Evolutionary conservation across 2,329 filamentous ascomycete genomes (phyloP), one percentile per base, ranked within the genome.

Genomic region (Magnaporthiopsis incrustans): DNA sequence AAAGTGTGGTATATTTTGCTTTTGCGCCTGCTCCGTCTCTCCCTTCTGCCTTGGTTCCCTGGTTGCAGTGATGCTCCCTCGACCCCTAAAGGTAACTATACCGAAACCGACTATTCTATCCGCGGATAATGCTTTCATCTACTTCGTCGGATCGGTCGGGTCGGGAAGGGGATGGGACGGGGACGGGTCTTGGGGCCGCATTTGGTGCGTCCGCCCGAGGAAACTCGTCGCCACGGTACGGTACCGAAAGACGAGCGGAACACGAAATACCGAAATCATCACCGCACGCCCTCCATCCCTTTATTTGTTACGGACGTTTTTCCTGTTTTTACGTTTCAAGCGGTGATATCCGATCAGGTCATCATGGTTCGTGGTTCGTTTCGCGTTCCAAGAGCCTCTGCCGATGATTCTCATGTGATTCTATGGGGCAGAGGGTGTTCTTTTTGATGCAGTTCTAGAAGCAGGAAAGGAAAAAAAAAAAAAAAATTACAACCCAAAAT

Each of bases 401-500:
- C 22, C 22, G 44, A 53, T 53, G 27, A 30, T 30, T 53, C 44
- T 53, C 22, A n/a, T 53, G 44, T 22, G 44, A n/a, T 22, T 53
- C 14, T n/a, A 18, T 6, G 18, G 7, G 3, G 44, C 27, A 30
- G 27, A 30, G 27, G 27, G 27, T 3, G 27, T 5, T 5, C 27
- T 30, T 30, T 30, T 30, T 30, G 27, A 3, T 30, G 27, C 27
- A 3, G 27, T 30, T 30, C 4, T 33, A 33, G 10, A 33, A 33
- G 32, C 7, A 33, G 35, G 11, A 15, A 38, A 15, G 12, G 56
- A 61, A n/a, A 11, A 32, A 10, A 44, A 61, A 6, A 6, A 50
- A 63, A 50, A 3, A 63, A 59, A 44, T 50, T 14, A 58, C 25
- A 38, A n/a, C 3, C 35, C 58, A 64, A 25, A 53, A 60, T 60